Base-by-base conservation (phyloP, 192 early-diverging fungal genomes). In the Coemansia sp. region DNA sequence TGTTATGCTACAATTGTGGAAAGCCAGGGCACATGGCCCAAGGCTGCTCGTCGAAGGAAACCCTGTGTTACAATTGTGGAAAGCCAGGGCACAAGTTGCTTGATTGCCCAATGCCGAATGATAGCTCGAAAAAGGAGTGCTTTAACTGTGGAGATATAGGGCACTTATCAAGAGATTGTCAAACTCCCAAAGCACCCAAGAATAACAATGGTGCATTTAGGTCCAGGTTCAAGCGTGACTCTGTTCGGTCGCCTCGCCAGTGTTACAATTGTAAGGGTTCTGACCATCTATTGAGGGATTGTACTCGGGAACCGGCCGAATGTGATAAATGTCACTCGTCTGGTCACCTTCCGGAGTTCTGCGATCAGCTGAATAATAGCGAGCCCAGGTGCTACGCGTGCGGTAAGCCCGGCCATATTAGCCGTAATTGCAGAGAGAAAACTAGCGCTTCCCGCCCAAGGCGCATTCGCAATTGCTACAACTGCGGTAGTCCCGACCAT, bases 71-170 rank as follows among this genome's bases (percentile, higher is more conserved):
- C 66, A 83, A 83, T 74, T 85, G 86, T 68, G 64, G 68, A 25
- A 52, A 81, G 71, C 74, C 75, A 0, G 86, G 83, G 21, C 86
- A 87, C 42, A 17, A 78, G 21, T 58, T 63, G 11, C 51, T 50
- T 24, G 72, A 73, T 7, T 87, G 86, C 58, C 53, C 76, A 7
- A 54, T 78, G 27, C 72, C 71, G 23, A 75, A 67, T n/a, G 72
- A 65, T 24, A 29, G 51, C 50, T 29, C 69, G 39, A 52, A 59
- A 36, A 57, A 63, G 46, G 76, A 84, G 54, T 87, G 86, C 70
- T 85, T 84, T 67, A 85, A 83, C 70, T 83, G 81, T 61, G 60
- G 60, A 27, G 22, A 72, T 11, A 70, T 74, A 61, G 84, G 83
- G 9, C 85, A 87, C 59, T 54, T 84, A 1, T 73, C 76, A 17